phyloP scores from a whole-genome alignment of 2,329 filamentous ascomycete species.

The Parastagonospora avenae region DNA sequence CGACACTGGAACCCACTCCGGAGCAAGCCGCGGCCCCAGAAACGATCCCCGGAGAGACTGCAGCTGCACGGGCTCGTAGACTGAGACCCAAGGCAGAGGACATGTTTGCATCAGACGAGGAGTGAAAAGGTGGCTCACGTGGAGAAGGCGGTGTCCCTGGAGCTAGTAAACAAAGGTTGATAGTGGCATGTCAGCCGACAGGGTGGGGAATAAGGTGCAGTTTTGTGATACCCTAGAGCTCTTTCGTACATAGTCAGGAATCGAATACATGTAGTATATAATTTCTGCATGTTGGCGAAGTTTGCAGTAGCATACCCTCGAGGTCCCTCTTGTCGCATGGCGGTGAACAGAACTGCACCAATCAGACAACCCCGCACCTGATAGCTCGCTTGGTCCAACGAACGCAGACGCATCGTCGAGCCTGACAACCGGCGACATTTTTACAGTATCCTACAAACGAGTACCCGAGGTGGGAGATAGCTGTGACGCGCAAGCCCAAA shows the following conservation, averaged over 20 bases:
- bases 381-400: background rate
- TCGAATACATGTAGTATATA: background rate
- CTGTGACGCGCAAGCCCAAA: slow-evolving; percentile 1
- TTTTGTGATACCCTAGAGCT: slow-evolving; percentile 16
- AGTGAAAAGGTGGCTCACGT: slow-evolving; percentile 10
- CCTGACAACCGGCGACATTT: background rate
- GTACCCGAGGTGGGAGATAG: background rate
- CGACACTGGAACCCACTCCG: too few relatives aligned
- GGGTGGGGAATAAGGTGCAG: background rate
- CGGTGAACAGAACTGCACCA: background rate
- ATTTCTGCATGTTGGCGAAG: background rate
- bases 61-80: slow-evolving; percentile 42
- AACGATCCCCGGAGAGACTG: slow-evolving; percentile 38
- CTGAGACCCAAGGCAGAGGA: slow-evolving; percentile 46
- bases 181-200: background rate
- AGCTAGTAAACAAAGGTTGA: background rate
- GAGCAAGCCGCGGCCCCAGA: background rate
- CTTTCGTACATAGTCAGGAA: background rate
- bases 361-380: slow-evolving; percentile 14
- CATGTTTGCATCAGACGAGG: slow-evolving; percentile 46
- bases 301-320: background rate
- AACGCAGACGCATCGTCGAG: background rate
- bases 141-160: background rate
- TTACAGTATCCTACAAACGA: background rate
- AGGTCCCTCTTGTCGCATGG: background rate